Evolutionary conservation across 495 filamentous ascomycete species (phyloP), one percentile per base, ranked within the genome.

Genomic region (Acidomyces sp.): DNA sequence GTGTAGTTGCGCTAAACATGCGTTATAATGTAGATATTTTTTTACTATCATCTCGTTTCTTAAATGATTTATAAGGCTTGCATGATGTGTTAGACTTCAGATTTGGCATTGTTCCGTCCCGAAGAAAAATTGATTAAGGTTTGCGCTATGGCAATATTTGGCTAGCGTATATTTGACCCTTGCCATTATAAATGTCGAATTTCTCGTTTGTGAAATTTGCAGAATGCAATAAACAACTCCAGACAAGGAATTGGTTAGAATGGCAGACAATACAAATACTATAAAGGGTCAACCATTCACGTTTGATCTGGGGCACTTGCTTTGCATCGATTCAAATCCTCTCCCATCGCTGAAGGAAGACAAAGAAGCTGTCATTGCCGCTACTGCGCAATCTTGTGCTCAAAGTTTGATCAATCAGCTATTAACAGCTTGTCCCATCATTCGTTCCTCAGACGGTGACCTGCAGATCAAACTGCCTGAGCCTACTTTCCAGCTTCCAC

Each of bases 391-490:
- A 46, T 82, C 88, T 61, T 82, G 82, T 60, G 78, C 83, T 2
- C 90, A 97, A 63, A 73, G 71, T 11, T 75, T 97, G 23, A 74
- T 96, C 54, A 93, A 81, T 63, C 82, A 90, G 52, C 78, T 97
- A 43, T 74, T 97, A 18, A 80, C 75, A 18, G 82, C 81, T 27
- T 82, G 85, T 63, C 72, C 81, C n/a, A 78, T 94, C 49, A 61
- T 59, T 23, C 66, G 70, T 6, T 78, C 76, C 9, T 59, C 66
- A 1, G 61, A 74, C 22, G 62, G 69, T 31, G 82, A 80, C 37
- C 80, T 96, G 2, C 69, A 83, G 1, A 70, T 94, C 12, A 67
- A 68, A 13, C 78, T 96, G 0, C 90, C 90, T 0, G 55, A 71
- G 0, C 64, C 78, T 0, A 62, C 70, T 3, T 88, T 77, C 1